Evolutionary conservation across 208 protist genomes (phyloP).

Genomic region (Tritrichomonas foetus): DNA sequence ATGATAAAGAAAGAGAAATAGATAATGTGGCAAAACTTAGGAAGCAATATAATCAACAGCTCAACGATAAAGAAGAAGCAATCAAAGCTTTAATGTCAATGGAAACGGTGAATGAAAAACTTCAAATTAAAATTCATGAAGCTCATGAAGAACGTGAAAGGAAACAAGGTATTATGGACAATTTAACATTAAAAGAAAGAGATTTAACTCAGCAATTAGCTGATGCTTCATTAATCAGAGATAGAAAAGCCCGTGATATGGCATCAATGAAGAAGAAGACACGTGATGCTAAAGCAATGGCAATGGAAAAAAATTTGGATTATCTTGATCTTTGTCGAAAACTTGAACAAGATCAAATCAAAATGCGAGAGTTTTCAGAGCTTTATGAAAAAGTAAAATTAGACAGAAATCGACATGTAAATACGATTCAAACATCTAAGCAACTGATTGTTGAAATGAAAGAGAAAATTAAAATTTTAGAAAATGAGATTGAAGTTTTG

Average conservation of each 20-base stretch:
- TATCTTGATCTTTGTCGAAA: background rate
- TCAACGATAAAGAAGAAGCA: background rate
- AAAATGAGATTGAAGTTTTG: constrained; percentile 13
- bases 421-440: background rate
- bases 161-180: background rate
- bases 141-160: background rate
- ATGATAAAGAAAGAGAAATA: background rate
- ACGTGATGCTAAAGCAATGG: background rate
- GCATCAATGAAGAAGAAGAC: constrained; percentile 29
- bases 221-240: background rate
- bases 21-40: background rate
- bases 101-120: background rate
- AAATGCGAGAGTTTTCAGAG: background rate
- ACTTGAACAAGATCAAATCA: background rate
- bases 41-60: background rate
- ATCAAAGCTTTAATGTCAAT: background rate
- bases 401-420: background rate
- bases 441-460: constrained; percentile 5
- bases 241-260: background rate
- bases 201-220: background rate
- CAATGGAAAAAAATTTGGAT: background rate
- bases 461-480: constrained; percentile 32
- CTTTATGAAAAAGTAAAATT: constrained; percentile 18
- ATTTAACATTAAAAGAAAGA: background rate
- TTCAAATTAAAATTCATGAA: background rate